Conservation (phyloP, 2,329 filamentous ascomycete genomes). For the Penicillium sp. region DNA sequence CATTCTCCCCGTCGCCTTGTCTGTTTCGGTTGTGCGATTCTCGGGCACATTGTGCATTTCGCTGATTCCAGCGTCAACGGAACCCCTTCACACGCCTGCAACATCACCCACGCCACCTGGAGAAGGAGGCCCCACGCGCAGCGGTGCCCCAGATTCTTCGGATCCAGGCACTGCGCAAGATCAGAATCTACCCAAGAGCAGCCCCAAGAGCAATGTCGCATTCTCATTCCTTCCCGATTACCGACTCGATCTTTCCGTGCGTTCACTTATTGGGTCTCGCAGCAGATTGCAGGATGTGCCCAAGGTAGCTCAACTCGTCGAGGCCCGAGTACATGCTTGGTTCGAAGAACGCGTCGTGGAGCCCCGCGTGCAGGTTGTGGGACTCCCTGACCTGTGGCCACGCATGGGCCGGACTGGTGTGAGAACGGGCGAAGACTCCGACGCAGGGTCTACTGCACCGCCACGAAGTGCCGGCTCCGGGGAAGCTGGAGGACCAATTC, state of each 20-base stretch:
- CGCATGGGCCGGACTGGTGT: constrained; percentile 54
- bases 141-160: constrained; percentile 9
- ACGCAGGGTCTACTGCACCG: constrained; percentile 35
- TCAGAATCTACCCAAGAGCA: constrained; percentile 45
- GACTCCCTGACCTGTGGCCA: constrained; percentile 63
- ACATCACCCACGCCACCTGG: constrained; percentile 32
- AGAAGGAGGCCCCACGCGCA: constrained; percentile 4
- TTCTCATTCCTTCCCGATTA: constrained; percentile 80
- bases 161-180: constrained; percentile 13
- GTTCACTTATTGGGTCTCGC: constrained; percentile 64
- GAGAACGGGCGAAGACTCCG: constrained; percentile 44
- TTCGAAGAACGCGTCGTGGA: constrained; percentile 68
- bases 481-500: constrained; percentile 28
- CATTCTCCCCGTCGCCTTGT: constrained; percentile 85
- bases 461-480: constrained; percentile 32
- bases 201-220: constrained; percentile 79
- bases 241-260: constrained; percentile 64
- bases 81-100: constrained; percentile 38
- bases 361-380: constrained; percentile 66
- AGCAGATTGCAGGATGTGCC: constrained; percentile 66
- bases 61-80: constrained; percentile 70
- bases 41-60: constrained; percentile 92
- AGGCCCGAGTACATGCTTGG: constrained; percentile 65
- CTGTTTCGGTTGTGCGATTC: constrained; percentile 90
- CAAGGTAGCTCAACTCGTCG: constrained; percentile 66